Base-by-base conservation (phyloP, 345 rosid species). In the Euphorbia tirucalli region DNA sequence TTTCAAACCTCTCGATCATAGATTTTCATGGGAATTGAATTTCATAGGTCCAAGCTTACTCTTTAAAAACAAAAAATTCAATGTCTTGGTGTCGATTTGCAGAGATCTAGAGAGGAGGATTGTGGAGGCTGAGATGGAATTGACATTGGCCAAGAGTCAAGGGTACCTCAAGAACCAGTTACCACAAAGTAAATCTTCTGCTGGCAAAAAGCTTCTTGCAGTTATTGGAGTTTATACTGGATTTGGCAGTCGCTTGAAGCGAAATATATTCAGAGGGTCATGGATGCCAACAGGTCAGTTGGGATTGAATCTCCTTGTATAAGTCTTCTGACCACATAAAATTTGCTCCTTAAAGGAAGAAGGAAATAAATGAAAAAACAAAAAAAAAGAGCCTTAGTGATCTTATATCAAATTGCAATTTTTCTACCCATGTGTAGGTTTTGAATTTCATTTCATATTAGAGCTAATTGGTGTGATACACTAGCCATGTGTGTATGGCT, bases 161-260 rank as follows among this genome's bases (percentile, higher is more conserved):
- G 96, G 97, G 35, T 90, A 83, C 82, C 80, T 89, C 58, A 87
- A 85, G 77, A 77, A 84, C 74, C 85, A 80, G 61, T 67, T 80
- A 71, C 79, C 64, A 16, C 78, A 79, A 59, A 79, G 73, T 78
- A 82, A 71, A 69, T 85, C 88, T 48, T 80, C 87, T 30, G 80
- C 90, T 1, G 85, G 80, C 37, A 77, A 77, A 68, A 90, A 86
- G 72, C 74, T 87, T 68, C 97, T 95, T 74, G 99, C 90, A 57
- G 96, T 95, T 43, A 90, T 95, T 83, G 99, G 97, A 61, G 93
- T 95, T 16, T 92, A 85, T 74, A 87, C 99, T n/a, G 97, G 99
- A 4, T 95, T 95, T 73, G 99, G 99, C 24, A 86, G 97, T 75
- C 91, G 78, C 65, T 70, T 90, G 77, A 89, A 84, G 75, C 85